Evolutionary conservation across 2,329 filamentous ascomycete species (phyloP).

Genomic region (Tolypocladium endophyticum): DNA sequence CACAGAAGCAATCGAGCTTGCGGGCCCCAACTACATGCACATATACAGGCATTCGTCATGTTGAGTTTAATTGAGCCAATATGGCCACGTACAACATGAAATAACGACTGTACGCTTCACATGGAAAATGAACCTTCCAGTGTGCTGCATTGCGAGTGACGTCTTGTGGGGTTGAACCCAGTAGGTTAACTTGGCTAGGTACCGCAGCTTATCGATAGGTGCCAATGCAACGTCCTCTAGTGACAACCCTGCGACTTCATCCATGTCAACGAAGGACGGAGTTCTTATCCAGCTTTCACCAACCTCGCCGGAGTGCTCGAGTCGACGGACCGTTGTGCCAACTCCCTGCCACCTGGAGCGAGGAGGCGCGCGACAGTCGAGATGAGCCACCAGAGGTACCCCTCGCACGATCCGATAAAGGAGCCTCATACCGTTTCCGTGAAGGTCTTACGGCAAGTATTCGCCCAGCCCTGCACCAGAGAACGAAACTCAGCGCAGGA

Average conservation of each 20-base stretch:
- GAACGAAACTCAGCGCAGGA: neutral
- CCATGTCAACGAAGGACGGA: neutral
- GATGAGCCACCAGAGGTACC: slow-evolving; percentile 50
- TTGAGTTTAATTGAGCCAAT: neutral
- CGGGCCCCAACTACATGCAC: neutral
- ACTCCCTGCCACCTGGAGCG: neutral
- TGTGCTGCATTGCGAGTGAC: neutral
- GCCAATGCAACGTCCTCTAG: neutral
- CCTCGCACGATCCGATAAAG: slow-evolving; percentile 49
- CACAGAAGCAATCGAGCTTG: neutral
- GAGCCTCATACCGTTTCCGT: slow-evolving; percentile 71
- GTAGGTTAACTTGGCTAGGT: too few species aligned
- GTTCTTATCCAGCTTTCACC: neutral
- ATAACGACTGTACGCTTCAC: neutral
- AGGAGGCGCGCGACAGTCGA: slow-evolving; percentile 3
- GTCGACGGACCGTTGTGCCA: neutral
- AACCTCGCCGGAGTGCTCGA: neutral
- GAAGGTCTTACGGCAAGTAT: slow-evolving; percentile 57
- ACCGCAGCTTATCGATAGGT: neutral
- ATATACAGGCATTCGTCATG: neutral
- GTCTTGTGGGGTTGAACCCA: neutral
- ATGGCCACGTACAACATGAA: neutral
- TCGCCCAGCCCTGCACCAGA: neutral
- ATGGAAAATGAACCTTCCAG: neutral
- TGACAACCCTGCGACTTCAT: neutral